Evolutionary conservation across 352 stramenopile species (phyloP), one percentile per base, ranked within the genome.

Genomic region (Albugo candida): DNA sequence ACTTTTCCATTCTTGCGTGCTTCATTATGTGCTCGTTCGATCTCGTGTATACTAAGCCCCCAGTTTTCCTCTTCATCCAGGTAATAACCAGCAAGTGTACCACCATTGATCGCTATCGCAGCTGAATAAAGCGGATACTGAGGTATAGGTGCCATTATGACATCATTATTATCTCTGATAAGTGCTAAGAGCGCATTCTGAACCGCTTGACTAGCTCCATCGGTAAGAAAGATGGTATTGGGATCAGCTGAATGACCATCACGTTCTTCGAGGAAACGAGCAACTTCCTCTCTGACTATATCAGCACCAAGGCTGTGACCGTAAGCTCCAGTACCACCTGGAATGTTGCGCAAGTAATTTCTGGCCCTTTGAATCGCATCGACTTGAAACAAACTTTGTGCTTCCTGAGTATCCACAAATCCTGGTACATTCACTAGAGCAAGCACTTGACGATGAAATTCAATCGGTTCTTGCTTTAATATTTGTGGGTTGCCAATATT

Each of bases 41-140:
- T 64, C 61, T 98, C 92, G 36, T 78, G 70, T 34, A 86, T 60
- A 19, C 70, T 68, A 44, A 93, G 71, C 34, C 60, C 70, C 96
- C 96, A 99, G 40, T 70, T 74, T 2, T 78, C 80, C n/a, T 77
- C 58, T 70, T 99, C 96, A 61, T 98, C 82, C 21, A 99, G 61
- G 58, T 95, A 97, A 72, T 99, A 99, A 12, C 89, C 89, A 14
- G 96, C 83, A 38, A 97, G 76, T 27, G 84, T 67, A 47, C 92
- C 95, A 41, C 85, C 84, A 43, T 97, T 84, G 45, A 98, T 73
- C 34, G 95, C 86, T 36, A 97, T 93, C n/a, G 87, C 82, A 5
- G 95, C 95, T 50, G 87, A 97, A 70, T 99, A 99, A 16, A 99
- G 79, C 24, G 96, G 96, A 65, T 99, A 99, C 74, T 99, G 96